phyloP scores from a whole-genome alignment of 805 yeast species.

The Cyberlindnera galapagoensis region DNA sequence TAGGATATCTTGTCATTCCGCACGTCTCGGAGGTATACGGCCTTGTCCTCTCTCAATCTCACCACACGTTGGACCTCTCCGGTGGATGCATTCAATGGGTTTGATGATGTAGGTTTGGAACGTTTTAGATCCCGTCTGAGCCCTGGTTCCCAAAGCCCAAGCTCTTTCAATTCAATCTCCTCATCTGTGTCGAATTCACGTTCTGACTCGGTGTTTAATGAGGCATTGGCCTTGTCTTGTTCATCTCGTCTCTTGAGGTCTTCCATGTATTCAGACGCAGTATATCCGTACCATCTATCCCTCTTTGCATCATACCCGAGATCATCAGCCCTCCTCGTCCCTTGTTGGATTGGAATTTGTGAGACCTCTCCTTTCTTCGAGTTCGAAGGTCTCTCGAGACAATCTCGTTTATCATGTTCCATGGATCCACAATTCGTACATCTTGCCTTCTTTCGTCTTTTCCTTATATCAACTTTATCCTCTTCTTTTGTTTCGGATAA shows the following conservation, averaged over 20 bases:
- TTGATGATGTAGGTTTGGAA: too few species aligned
- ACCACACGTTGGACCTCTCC: conserved; percentile 41
- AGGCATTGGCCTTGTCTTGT: conserved; percentile 10
- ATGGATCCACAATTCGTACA: conserved; percentile 55
- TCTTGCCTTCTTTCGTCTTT: conserved; percentile 26
- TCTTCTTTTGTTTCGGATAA: too few species aligned
- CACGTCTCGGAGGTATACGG: conserved; percentile 54
- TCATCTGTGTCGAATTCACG: conserved; percentile 34
- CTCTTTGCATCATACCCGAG: conserved; percentile 26
- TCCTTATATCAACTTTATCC: conserved; percentile 1
- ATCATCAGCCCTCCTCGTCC: conserved; percentile 19
- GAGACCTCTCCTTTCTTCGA: too few species aligned
- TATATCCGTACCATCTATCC: conserved; percentile 56
- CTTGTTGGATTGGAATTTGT: too few species aligned
- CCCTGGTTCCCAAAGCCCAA: conserved; percentile 27
- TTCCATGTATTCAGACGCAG: conserved; percentile 52
- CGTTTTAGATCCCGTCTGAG: conserved; percentile 1
- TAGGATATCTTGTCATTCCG: conserved; percentile 37
- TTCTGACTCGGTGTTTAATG: conserved; percentile 9
- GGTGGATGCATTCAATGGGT: too few species aligned
- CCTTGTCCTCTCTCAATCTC: conserved; percentile 69
- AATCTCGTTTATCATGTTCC: conserved; percentile 45
- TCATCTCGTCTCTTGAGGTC: conserved; percentile 42
- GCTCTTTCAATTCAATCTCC: conserved; percentile 34
- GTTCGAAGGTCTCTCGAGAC: conserved; percentile 52